Evolutionary conservation across 2,329 filamentous ascomycete species (phyloP), one percentile per base, ranked within the genome.

Genomic region (Ophiostoma triangulosporum): DNA sequence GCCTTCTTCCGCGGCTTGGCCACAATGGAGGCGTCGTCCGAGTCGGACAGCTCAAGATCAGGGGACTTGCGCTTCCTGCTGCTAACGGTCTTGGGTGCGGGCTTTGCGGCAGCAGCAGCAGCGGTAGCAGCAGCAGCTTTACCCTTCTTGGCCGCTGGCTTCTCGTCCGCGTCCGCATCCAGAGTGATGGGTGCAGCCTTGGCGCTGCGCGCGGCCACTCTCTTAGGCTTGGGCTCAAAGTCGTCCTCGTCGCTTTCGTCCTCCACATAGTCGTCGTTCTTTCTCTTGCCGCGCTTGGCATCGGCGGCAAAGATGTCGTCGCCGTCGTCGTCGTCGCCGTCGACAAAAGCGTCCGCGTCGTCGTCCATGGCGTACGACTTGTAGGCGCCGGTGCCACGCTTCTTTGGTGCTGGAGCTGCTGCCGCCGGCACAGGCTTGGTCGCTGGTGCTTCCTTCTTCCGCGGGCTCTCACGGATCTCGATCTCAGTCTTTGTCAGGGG

Each of bases 281-380:
- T 84, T 49, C 78, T 74, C 64, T 81, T 87, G 45, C 77, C 71
- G 48, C 76, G 77, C 63, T 81, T 84, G 32, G 76, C 77, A 58
- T 87, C 81, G 4, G 84, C 83, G 14, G 83, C 85, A 66, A 90
- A 90, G 20, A 95, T 89, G 61, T 95, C 90, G 59, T 88, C 85
- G n/a, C 79, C 84, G 3, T 78, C 83, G 45, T 87, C 80, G 6
- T 77, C 79, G 52, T 86, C 84, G 52, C 86, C 84, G 20, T 87
- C 78, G 59, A 84, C 68, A 55, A 77, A 79, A 5, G 73, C 75
- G 61, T 79, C 75, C 8, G 75, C 74, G 55, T 80, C 76, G 33
- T 78, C 73, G 33, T 77, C 66, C 4, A 63, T 58, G 24, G 64
- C 62, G 53, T 69, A 63, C 48, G 73, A 70, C 50, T 68, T 68